Evolutionary conservation across 2,329 filamentous ascomycete genomes (phyloP).

Genomic region (Clonostachys sp.): DNA sequence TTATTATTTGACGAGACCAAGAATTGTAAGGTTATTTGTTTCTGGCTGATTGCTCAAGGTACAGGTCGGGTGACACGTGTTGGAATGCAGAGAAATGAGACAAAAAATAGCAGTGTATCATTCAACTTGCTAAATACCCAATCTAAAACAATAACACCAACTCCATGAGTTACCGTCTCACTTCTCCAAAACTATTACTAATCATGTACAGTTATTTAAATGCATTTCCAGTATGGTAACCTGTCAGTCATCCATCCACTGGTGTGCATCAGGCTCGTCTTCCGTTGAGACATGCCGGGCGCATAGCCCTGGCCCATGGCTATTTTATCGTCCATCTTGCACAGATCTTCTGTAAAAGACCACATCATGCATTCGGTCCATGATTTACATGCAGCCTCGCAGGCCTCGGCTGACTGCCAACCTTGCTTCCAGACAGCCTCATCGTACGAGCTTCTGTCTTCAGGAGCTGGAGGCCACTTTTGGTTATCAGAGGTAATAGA

Average conservation of each 20-base stretch:
- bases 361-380: constrained; percentile 12
- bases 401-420: constrained; percentile 12
- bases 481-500: constrained; percentile 12
- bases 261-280: constrained; percentile 13
- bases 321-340: constrained; percentile 15
- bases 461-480: constrained; percentile 5
- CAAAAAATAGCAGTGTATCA: no score
- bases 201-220: no score
- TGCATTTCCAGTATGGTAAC: no score
- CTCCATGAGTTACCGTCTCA: no score
- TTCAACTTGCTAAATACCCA: no score
- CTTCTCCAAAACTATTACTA: no score
- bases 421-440: constrained; percentile 8
- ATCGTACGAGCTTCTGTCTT: constrained; percentile 5
- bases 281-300: constrained; percentile 12
- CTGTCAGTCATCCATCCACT: constrained; percentile 13
- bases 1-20: no score
- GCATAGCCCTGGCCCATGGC: constrained; percentile 13
- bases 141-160: no score
- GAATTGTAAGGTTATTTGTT: no score
- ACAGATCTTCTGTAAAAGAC: constrained; percentile 14
- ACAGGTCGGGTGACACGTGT: no score
- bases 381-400: constrained; percentile 11
- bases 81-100: no score
- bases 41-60: no score